A percentile compares a stretch with the other conserved stretches of the same genome.
These are phyloP conservation scores for Calonectria ilicicola DNA, from an alignment of 2,329 filamentous ascomycete species.

Conservation along the genomic window DNA sequence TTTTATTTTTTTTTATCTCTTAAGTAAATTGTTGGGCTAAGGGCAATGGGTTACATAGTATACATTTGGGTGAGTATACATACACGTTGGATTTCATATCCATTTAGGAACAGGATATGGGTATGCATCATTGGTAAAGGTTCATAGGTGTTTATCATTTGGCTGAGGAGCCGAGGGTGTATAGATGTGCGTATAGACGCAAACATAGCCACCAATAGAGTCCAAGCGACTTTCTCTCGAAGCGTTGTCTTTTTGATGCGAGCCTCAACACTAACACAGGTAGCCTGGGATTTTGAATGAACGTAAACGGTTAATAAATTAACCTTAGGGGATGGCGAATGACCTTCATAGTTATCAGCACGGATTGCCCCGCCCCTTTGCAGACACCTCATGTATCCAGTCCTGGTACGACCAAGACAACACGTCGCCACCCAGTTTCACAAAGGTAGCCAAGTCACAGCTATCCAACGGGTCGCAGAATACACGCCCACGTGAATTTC, in stretches of 20 bases:
- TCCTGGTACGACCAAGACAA: too few relatives aligned
- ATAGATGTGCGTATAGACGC: slow-evolving; percentile 15
- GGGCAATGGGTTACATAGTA: neutral
- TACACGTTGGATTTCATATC: slow-evolving; percentile 13
- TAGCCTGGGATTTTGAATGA: too few relatives aligned
- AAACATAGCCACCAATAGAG: slow-evolving; percentile 13
- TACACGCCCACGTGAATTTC: too few relatives aligned
- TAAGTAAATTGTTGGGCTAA: neutral
- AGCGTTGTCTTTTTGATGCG: neutral
- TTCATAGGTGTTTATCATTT: slow-evolving; percentile 27
- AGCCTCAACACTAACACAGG: neutral
- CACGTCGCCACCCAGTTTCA: too few relatives aligned
- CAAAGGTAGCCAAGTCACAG: too few relatives aligned
- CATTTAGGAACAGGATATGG: slow-evolving; percentile 15
- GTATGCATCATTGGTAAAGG: slow-evolving; percentile 29
- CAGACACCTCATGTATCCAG: too few relatives aligned
- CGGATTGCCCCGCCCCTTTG: too few relatives aligned
- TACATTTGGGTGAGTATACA: slow-evolving; percentile 17
- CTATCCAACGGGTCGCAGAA: too few relatives aligned
- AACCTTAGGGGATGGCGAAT: neutral
- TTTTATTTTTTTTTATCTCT: neutral
- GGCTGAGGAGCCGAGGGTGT: neutral
- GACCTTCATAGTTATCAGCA: too few relatives aligned
- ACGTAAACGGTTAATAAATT: neutral
- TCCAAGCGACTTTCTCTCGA: neutral